phyloP scores from a whole-genome alignment of 2,329 filamentous ascomycete species.

The Diplodia sapinea region DNA sequence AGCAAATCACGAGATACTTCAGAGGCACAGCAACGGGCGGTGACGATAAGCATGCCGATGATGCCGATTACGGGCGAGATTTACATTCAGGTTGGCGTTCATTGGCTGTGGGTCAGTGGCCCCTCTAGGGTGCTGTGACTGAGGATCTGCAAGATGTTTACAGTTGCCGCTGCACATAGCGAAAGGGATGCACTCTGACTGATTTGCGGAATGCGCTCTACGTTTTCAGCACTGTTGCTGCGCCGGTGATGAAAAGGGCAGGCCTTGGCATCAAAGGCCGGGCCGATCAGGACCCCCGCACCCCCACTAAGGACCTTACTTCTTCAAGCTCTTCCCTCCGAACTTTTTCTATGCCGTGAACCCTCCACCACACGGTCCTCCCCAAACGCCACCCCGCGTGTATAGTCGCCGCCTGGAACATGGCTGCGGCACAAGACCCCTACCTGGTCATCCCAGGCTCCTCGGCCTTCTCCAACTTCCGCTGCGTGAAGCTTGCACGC shows the following conservation, averaged over 20 bases:
- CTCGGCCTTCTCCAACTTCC: slow-evolving; percentile 61
- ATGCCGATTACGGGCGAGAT: slow-evolving; percentile 22
- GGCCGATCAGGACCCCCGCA: slow-evolving; percentile 29
- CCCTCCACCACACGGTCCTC: slow-evolving; percentile 23
- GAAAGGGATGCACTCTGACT: background rate
- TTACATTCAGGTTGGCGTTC: slow-evolving; percentile 16
- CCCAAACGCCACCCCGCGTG: slow-evolving; percentile 23
- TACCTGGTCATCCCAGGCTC: slow-evolving; percentile 58
- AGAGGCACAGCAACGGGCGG: slow-evolving; percentile 25
- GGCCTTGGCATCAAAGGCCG: slow-evolving; percentile 20
- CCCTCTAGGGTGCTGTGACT: background rate
- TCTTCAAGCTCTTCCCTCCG: slow-evolving; percentile 28
- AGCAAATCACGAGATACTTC: slow-evolving; percentile 18
- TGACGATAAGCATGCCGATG: slow-evolving; percentile 21
- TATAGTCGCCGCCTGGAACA: slow-evolving; percentile 31
- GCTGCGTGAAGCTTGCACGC: slow-evolving; percentile 53
- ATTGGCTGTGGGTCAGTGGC: background rate
- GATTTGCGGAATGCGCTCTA: slow-evolving; percentile 4
- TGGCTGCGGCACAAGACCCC: slow-evolving; percentile 38
- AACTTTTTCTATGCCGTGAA: slow-evolving; percentile 32
- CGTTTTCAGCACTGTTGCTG: background rate
- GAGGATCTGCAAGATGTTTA: background rate
- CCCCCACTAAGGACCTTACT: slow-evolving; percentile 30
- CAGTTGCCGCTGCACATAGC: background rate
- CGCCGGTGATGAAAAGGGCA: background rate